Evolutionary conservation across 1,284 basidiomycete species (phyloP).

Genomic region (Dichomitus squalens): DNA sequence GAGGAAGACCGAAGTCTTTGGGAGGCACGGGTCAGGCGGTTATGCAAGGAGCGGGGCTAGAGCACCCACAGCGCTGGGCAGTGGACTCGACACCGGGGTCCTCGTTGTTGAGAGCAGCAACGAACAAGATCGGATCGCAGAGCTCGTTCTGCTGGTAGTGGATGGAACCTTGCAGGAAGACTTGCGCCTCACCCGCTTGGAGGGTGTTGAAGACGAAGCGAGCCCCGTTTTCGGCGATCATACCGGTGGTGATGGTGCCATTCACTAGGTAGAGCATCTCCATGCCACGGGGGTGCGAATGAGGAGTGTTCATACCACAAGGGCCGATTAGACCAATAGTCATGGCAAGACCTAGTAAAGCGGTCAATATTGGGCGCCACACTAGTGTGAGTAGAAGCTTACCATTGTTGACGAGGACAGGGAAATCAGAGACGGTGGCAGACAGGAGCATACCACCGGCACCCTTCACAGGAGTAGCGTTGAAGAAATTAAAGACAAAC

Average conservation of each 20-base stretch:
- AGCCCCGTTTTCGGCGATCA: slow-evolving; percentile 38
- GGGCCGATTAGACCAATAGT: slow-evolving; percentile 32
- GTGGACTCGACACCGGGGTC: slow-evolving; percentile 36
- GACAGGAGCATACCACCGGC: slow-evolving; percentile 30
- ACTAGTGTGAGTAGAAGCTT: not conserved
- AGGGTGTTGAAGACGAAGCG: slow-evolving; percentile 38
- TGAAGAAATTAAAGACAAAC: slow-evolving; percentile 35
- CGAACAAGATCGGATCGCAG: slow-evolving; percentile 28
- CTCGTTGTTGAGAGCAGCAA: slow-evolving; percentile 36
- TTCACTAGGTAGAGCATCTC: slow-evolving; percentile 40
- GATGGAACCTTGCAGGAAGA: slow-evolving; percentile 39
- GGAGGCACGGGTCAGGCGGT: not conserved
- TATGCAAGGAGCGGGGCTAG: not conserved
- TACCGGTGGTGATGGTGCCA: slow-evolving; percentile 35
- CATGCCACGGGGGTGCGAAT: slow-evolving; percentile 40
- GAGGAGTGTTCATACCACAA: slow-evolving; percentile 42
- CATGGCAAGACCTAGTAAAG: slow-evolving; percentile 27
- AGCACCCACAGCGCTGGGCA: slow-evolving; percentile 36
- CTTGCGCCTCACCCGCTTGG: slow-evolving; percentile 34
- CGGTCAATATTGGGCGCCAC: not conserved
- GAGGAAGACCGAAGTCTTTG: slow-evolving; percentile 36
- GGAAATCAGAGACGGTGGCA: slow-evolving; percentile 32
- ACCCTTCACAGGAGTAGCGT: slow-evolving; percentile 22
- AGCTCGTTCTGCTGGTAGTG: slow-evolving; percentile 39
- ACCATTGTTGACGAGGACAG: slow-evolving; percentile 30